Evolutionary conservation across 345 rosid genomes (phyloP), one percentile per base, ranked within the genome.

Genomic region (Fremontodendron californicum): DNA sequence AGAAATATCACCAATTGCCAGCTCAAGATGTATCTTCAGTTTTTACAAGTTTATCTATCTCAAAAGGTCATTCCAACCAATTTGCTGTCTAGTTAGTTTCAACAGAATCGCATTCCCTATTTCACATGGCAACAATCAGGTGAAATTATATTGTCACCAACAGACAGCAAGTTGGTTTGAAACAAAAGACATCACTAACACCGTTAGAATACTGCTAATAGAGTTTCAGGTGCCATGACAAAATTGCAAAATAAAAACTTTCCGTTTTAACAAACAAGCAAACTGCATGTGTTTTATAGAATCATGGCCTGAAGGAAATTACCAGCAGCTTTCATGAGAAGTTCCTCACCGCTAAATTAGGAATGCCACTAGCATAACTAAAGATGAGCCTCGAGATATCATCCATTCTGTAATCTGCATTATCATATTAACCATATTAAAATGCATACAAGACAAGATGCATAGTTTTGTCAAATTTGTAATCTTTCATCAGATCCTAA

Each of bases 271-370:
- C 13, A 64, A 42, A 49, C 63, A 77, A 70, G 76, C 73, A 84
- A 81, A 81, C 27, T 78, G 75, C 79, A 77, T 33, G 61, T 73
- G 77, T 75, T 78, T 77, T 70, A 78, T 35, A 77, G 73, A 75
- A 86, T 67, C 62, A 74, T 46, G 72, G 86, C 79, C 78, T 52
- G 67, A 58, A 74, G 80, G 81, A 84, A 48, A 75, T 86, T 84
- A 83, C 72, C 88, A 84, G 86, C 77, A 88, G 40, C 78, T 82
- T 74, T 84, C 85, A 85, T 80, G 86, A 85, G 76, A 91, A 84
- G 86, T 86, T 83, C 84, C 92, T 91, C 89, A 96, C 99, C 90
- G 51, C 78, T 80, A 79, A 81, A 85, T 92, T 87, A 79, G 93
- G 91, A 85, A 79, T 72, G 82, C 85, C 78, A 76, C 87, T 80